A percentile compares a stretch with the other conserved stretches of the same genome.
Evolutionary conservation across 2,329 filamentous ascomycete species (phyloP).

Genomic region (Talaromyces sp.): DNA sequence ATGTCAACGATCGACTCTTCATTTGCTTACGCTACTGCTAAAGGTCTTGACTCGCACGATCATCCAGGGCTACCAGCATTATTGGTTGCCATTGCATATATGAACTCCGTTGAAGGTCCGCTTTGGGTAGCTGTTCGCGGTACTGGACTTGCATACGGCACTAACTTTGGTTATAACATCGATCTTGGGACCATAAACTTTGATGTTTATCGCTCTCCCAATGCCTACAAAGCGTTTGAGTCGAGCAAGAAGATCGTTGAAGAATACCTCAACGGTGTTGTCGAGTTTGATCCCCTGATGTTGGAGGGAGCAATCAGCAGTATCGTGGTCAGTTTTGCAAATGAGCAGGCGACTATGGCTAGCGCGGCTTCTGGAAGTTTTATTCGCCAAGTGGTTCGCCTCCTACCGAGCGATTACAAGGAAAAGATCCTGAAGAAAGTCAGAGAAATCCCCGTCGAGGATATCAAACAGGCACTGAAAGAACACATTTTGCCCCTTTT

Average conservation of each 20-base stretch:
- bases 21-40: conserved; percentile 73
- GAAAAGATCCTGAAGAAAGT: conserved; percentile 74
- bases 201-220: conserved; percentile 84
- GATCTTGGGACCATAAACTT: conserved; percentile 81
- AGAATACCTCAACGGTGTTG: conserved; percentile 69
- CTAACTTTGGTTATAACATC: conserved; percentile 72
- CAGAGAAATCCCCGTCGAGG: conserved; percentile 69
- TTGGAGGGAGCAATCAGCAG: conserved; percentile 88
- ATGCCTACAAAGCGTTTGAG: conserved; percentile 79
- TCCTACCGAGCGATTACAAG: conserved; percentile 73
- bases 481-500: conserved; percentile 80
- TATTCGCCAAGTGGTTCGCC: conserved; percentile 73
- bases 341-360: conserved; percentile 83
- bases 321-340: conserved; percentile 81
- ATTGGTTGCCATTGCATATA: conserved; percentile 84
- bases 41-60: conserved; percentile 70
- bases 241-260: conserved; percentile 73
- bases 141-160: conserved; percentile 88
- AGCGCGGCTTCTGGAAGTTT: conserved; percentile 82
- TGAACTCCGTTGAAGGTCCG: conserved; percentile 90
- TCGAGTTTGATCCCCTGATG: conserved; percentile 73
- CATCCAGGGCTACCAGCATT: conserved; percentile 79
- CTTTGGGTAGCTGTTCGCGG: conserved; percentile 92
- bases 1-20: conserved; percentile 93
- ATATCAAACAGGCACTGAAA: conserved; percentile 72